Percentiles rank a stretch among this genome's conserved stretches.
Conservation (phyloP, 148 eudicot genomes). For the Fagopyrum tataricum region DNA sequence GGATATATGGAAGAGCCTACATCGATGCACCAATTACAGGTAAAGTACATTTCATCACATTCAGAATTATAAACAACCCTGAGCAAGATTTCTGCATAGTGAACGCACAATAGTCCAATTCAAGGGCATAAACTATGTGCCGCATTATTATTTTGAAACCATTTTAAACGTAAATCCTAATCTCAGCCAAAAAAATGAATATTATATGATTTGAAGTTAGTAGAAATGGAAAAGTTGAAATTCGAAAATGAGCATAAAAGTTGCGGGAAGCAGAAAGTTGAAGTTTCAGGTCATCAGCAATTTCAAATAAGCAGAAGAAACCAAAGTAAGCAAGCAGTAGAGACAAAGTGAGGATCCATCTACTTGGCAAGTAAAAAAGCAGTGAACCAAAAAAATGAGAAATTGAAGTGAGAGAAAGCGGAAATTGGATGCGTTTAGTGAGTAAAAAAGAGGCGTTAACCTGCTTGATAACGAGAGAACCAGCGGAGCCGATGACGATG, state of each 20-base stretch:
- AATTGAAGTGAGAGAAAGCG: neutral
- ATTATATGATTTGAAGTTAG: neutral
- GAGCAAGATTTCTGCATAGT: neutral
- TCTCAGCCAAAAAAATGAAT: neutral
- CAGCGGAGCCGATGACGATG: conserved; percentile 45
- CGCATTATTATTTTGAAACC: too few species aligned
- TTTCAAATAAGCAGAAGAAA: neutral
- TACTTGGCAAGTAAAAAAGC: neutral
- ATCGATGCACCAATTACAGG: neutral
- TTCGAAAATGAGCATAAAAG: neutral
- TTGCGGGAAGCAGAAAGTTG: neutral
- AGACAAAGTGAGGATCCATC: neutral
- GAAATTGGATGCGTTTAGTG: neutral
- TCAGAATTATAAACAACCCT: neutral
- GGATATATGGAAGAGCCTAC: conserved; percentile 92
- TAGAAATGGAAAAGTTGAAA: neutral
- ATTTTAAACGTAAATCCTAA: neutral
- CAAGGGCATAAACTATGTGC: too few species aligned
- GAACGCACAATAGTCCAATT: too few species aligned
- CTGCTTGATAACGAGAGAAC: conserved; percentile 78
- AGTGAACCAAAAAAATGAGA: neutral
- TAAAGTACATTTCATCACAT: neutral
- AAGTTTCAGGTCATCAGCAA: neutral
- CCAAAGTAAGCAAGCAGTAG: too few species aligned
- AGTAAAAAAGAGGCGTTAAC: conserved; percentile 23